Evolutionary conservation across 2,329 filamentous ascomycete genomes (phyloP).

Genomic region (Helicocarpus griseus): DNA sequence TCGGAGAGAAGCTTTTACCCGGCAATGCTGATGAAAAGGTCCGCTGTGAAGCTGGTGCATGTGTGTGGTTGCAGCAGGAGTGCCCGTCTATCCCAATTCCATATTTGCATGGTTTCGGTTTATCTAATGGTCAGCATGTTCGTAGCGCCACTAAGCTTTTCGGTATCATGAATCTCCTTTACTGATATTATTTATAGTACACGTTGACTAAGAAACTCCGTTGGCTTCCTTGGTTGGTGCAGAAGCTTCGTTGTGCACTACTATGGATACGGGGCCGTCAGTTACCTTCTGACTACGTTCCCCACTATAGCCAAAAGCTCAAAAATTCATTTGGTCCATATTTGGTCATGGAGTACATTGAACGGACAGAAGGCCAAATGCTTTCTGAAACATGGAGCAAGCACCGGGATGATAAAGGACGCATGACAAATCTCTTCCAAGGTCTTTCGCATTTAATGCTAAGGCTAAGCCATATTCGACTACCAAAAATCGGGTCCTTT

Average conservation of each 20-base stretch:
- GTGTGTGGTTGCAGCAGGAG: conserved; percentile 19
- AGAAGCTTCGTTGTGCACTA: neutral
- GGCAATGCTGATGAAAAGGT: conserved; percentile 23
- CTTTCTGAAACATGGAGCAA: conserved; percentile 11
- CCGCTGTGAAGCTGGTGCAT: conserved; percentile 20
- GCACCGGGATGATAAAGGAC: conserved; percentile 3
- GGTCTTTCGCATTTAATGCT: conserved; percentile 11
- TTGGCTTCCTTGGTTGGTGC: neutral
- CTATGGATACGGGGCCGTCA: neutral
- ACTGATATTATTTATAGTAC: neutral
- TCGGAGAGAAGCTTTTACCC: conserved; percentile 16
- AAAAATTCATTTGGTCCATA: conserved; percentile 8
- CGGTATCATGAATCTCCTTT: neutral
- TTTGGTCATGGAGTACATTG: conserved; percentile 14
- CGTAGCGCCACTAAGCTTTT: neutral
- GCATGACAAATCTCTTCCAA: conserved; percentile 13
- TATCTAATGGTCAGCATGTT: conserved; percentile 17
- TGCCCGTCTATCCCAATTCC: conserved; percentile 20
- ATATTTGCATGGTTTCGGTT: conserved; percentile 19
- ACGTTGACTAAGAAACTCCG: neutral
- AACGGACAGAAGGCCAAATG: conserved; percentile 11
- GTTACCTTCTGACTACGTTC: neutral
- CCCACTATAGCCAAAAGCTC: neutral
- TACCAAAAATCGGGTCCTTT: conserved; percentile 17
- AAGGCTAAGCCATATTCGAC: conserved; percentile 6